phyloP scores from a whole-genome alignment of 768 basidiomycete genomes.

The Collybia sp. region DNA sequence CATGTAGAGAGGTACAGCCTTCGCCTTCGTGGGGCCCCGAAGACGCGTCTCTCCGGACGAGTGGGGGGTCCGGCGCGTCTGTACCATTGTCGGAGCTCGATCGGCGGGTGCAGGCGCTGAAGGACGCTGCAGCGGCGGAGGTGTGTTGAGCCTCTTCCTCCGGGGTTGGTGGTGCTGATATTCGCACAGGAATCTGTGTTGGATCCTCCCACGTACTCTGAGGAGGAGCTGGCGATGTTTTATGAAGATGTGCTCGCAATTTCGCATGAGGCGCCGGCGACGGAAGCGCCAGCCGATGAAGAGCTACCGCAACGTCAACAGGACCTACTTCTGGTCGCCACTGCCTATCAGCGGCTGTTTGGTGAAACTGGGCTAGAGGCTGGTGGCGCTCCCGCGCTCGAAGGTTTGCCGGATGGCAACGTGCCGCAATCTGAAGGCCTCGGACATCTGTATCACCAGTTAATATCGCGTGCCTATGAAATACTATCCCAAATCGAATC shows the following conservation, averaged over 20 bases:
- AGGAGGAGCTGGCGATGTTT: conserved; percentile 34
- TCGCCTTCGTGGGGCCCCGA: no score
- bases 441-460: conserved; percentile 22
- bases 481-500: conserved; percentile 28
- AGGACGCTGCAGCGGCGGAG: conserved; percentile 27
- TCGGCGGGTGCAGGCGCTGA: conserved; percentile 29
- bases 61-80: no score
- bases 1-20: no score
- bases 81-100: conserved; percentile 23
- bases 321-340: conserved; percentile 28
- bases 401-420: not conserved
- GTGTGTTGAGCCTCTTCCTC: conserved; percentile 13
- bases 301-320: conserved; percentile 18
- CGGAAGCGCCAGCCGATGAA: conserved; percentile 6
- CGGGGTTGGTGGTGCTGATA: not conserved
- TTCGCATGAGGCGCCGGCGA: conserved; percentile 8
- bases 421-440: conserved; percentile 2
- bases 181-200: conserved; percentile 22
- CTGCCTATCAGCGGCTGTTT: conserved; percentile 28
- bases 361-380: not conserved
- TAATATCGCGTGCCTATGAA: conserved; percentile 29
- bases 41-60: no score
- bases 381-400: not conserved
- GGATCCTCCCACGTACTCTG: conserved; percentile 31
- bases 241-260: conserved; percentile 42